Base-by-base conservation (phyloP, 768 basidiomycete species). In the Mycena floridula region DNA sequence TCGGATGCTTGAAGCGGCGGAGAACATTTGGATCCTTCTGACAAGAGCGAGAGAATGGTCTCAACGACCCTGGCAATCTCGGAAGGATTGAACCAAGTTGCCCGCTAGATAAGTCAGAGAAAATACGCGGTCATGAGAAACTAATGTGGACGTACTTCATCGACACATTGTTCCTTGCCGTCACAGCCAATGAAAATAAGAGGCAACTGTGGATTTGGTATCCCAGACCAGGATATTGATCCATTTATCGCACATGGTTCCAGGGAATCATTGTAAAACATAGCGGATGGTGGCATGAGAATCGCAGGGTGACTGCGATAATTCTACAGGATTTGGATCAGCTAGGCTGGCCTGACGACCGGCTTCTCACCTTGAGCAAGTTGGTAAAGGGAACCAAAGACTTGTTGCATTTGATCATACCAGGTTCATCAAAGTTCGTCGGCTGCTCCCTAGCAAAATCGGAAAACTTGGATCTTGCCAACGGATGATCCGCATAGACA, bases 221-320 rank as follows among this genome's bases (percentile, higher is more conserved):
- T 52, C 3, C 66, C 64, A 5, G 61, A 58, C 73, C 74, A 77
- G 3, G 45, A 43, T 21, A 74, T 55, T 15, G 44, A 55, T 18
- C 74, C 73, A 55, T 72, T 74, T 11, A 44, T 53, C 15, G 74
- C 73, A 48, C 57, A 70, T 1, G 74, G 73, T 43, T 69, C 63
- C 45, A 77, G 48, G 3, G 64, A 65, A 48, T 77, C 74, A 40
- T 70, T 64, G 49, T 77, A 77, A 43, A 77, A 77, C n/a, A 77
- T 61, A 4, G 73, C 68, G 5, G 73, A 74, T 9, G 74, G 72
- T 11, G 73, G 72, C 74, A 75, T 77, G 37, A 77, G 58, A 45
- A 77, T 77, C 6, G 64, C 73, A 18, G 73, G 73, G 53, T 75
- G 72, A 47, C 72, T 74, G 24, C 71, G 68, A 51, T 73, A 74